Evolutionary conservation across 352 stramenopile genomes (phyloP).

Genomic region (Phytophthora capsici): DNA sequence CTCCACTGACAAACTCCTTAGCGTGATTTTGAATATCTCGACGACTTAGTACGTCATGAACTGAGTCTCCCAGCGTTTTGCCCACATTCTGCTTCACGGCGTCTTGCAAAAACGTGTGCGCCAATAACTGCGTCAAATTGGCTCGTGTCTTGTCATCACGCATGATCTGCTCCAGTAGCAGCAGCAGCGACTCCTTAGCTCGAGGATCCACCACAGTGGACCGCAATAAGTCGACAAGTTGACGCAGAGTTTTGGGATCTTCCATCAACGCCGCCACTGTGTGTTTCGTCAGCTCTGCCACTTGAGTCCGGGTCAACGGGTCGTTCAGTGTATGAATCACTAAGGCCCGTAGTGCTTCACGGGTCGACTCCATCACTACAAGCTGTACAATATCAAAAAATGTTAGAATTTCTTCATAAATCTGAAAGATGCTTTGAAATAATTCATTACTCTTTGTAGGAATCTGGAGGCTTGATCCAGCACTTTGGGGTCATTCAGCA

Average conservation of each 20-base stretch:
- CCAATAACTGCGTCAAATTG: constrained; percentile 69
- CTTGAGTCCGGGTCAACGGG: constrained; percentile 54
- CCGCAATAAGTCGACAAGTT: constrained; percentile 63
- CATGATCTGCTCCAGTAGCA: constrained; percentile 73
- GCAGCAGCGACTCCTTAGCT: constrained; percentile 54
- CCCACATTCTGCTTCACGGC: constrained; percentile 69
- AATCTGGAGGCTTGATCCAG: constrained; percentile 81
- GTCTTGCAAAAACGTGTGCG: constrained; percentile 72
- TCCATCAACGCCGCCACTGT: constrained; percentile 53
- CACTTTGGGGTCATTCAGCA: constrained; percentile 87
- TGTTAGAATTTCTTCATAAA: constrained; percentile 15
- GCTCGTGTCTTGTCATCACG: constrained; percentile 55
- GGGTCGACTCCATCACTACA: constrained; percentile 70
- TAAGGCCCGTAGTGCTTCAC: constrained; percentile 53
- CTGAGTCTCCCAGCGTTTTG: constrained; percentile 61
- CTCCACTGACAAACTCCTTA: constrained; percentile 81
- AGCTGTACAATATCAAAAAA: constrained; percentile 46
- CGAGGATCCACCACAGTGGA: constrained; percentile 55
- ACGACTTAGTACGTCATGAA: constrained; percentile 80
- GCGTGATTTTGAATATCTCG: constrained; percentile 81
- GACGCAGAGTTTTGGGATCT: constrained; percentile 59
- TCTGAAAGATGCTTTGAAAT: constrained; percentile 10
- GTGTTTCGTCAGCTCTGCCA: constrained; percentile 57
- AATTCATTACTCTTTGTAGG: constrained; percentile 56
- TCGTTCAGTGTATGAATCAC: constrained; percentile 74